A percentile compares a stretch with the other conserved stretches of the same genome.
These are phyloP conservation scores for Penicillium antarcticum DNA, from an alignment of 495 filamentous ascomycete species.

Conservation along the genomic window DNA sequence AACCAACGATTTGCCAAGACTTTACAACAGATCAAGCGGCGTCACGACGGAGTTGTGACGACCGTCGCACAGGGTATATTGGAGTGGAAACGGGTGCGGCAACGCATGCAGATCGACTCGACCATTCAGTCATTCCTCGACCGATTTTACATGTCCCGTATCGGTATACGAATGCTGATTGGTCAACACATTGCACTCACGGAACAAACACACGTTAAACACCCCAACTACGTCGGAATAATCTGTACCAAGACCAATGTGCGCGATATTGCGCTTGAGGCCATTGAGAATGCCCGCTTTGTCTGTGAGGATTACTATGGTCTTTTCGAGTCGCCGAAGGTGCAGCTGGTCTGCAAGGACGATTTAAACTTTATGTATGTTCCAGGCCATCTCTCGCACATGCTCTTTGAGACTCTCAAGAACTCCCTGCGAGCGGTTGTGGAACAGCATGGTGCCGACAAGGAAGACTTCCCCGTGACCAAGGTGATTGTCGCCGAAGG, in stretches of 20 bases:
- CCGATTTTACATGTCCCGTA: slow-evolving; percentile 99
- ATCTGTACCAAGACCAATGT: slow-evolving; percentile 99
- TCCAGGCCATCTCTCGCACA: slow-evolving; percentile 93
- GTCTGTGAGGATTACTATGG: slow-evolving; percentile 99
- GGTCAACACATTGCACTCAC: slow-evolving; percentile 97
- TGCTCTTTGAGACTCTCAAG: slow-evolving; percentile 99
- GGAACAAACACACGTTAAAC: slow-evolving; percentile 80
- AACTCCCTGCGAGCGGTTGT: slow-evolving; percentile 96
- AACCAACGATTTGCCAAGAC: slow-evolving; percentile 85
- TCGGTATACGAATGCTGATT: slow-evolving; percentile 98
- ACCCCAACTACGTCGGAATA: slow-evolving; percentile 93
- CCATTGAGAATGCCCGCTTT: slow-evolving; percentile 96
- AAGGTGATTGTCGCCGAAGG: slow-evolving; percentile 97
- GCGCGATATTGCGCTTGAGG: slow-evolving; percentile 90
- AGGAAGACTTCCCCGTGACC: slow-evolving; percentile 91
- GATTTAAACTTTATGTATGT: slow-evolving; percentile 99
- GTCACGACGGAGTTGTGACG: slow-evolving; percentile 95
- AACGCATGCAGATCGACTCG: slow-evolving; percentile 97
- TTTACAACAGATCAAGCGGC: slow-evolving; percentile 86
- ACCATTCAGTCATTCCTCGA: slow-evolving; percentile 96
- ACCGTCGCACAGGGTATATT: slow-evolving; percentile 93
- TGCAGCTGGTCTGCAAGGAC: slow-evolving; percentile 91
- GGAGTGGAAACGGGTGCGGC: slow-evolving; percentile 93
- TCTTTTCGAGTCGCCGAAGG: slow-evolving; percentile 93
- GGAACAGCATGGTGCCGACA: slow-evolving; percentile 90